phyloP scores from a whole-genome alignment of 257 asterid species.

The Scutellaria barbata region DNA sequence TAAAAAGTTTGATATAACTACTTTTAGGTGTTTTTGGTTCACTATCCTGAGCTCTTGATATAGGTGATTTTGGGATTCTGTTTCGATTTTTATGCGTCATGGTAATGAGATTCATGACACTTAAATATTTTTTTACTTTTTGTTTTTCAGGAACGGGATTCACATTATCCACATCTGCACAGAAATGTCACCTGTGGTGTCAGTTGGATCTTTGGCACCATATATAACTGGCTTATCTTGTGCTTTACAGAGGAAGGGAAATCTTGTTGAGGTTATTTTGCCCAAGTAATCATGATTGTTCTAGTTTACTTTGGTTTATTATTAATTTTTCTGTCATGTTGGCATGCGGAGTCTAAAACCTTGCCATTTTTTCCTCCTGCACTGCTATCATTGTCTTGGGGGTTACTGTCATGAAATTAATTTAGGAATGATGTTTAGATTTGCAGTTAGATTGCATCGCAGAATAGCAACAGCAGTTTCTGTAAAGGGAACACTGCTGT shows the following conservation, averaged over 20 bases:
- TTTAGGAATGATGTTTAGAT: background rate
- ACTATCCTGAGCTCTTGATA: background rate
- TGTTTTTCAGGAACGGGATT: conserved; percentile 57
- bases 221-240: conserved; percentile 71
- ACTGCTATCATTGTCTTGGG: background rate
- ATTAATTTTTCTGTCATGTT: conserved; percentile 21
- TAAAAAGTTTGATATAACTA: conserved; percentile 2
- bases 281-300: conserved; percentile 70
- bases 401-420: conserved; percentile 21
- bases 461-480: conserved; percentile 12
- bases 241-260: conserved; percentile 77
- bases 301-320: conserved; percentile 34
- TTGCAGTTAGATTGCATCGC: conserved; percentile 3
- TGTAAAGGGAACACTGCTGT: background rate
- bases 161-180: conserved; percentile 82
- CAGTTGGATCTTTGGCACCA: conserved; percentile 76
- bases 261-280: conserved; percentile 85
- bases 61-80: background rate
- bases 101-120: conserved; percentile 17
- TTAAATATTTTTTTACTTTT: conserved; percentile 22
- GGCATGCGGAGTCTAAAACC: conserved; percentile 16
- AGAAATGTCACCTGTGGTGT: conserved; percentile 86
- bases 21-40: background rate
- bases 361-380: conserved; percentile 10
- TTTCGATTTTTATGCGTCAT: conserved; percentile 21